Percentiles rank a stretch among this genome's conserved stretches.
Evolutionary conservation across 164 flowering plant genomes (phyloP).

Genomic region (Stephania japonica): DNA sequence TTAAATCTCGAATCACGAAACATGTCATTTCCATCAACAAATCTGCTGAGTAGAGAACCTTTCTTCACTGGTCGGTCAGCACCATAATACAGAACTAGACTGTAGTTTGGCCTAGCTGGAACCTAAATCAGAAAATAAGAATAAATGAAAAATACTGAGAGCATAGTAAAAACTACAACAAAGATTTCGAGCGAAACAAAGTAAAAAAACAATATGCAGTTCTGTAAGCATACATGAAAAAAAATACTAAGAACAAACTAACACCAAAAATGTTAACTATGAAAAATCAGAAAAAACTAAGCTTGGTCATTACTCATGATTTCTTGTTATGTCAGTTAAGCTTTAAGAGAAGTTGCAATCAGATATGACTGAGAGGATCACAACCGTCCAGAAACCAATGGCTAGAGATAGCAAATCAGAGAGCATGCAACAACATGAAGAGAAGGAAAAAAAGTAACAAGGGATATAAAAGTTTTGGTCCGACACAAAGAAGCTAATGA

Average conservation of each 20-base stretch:
- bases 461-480: no score
- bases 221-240: background rate
- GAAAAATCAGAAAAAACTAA: background rate
- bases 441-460: no score
- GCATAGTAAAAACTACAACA: background rate
- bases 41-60: constrained; percentile 63
- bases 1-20: constrained; percentile 88
- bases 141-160: background rate
- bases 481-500: no score
- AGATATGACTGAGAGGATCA: no score
- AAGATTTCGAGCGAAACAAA: background rate
- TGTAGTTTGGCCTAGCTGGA: constrained; percentile 91
- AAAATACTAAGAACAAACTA: background rate
- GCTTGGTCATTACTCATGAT: no score
- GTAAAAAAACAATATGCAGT: background rate
- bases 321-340: no score
- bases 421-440: no score
- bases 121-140: constrained; percentile 44
- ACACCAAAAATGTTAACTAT: background rate
- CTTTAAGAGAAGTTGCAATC: no score
- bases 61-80: constrained; percentile 72
- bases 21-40: constrained; percentile 71
- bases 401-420: no score
- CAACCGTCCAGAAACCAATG: no score
- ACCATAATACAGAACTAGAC: constrained; percentile 79